Percentiles rank a stretch among this genome's conserved stretches.
Conservation (phyloP, 2,329 filamentous ascomycete species). For the Mycocentrospora acerina region DNA sequence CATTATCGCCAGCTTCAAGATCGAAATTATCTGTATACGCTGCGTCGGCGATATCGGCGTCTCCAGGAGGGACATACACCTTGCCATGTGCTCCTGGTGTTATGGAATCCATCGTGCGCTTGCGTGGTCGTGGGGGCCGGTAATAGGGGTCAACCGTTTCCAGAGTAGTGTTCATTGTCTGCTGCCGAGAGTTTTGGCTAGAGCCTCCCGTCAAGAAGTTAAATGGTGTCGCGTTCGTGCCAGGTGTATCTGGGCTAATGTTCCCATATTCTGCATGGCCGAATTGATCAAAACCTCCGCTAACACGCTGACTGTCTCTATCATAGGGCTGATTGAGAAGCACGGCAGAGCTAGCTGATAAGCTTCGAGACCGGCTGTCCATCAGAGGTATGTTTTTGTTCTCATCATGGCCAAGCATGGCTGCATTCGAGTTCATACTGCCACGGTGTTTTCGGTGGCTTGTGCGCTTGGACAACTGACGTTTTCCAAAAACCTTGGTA, state of each 20-base stretch:
- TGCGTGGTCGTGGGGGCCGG: conserved; percentile 73
- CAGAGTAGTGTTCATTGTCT: conserved; percentile 37
- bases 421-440: conserved; percentile 79
- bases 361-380: conserved; percentile 57
- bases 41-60: conserved; percentile 49
- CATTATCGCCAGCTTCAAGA: conserved; percentile 32
- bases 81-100: conserved; percentile 50
- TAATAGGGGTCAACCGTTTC: conserved; percentile 75
- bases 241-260: conserved; percentile 68
- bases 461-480: conserved; percentile 77
- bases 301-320: conserved; percentile 47
- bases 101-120: conserved; percentile 57
- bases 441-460: conserved; percentile 67
- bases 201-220: conserved; percentile 62
- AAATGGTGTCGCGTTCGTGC: conserved; percentile 68
- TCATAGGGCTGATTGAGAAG: conserved; percentile 56
- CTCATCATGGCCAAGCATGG: conserved; percentile 72
- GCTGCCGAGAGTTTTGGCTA: conserved; percentile 44
- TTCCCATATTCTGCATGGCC: conserved; percentile 51
- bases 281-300: conserved; percentile 57
- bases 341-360: conserved; percentile 64
- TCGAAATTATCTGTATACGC: conserved; percentile 49
- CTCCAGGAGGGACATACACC: conserved; percentile 44
- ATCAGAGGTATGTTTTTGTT: conserved; percentile 62
- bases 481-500: conserved; percentile 83